Conservation (phyloP, 169 alveolate species). For the Eimeria zaria region DNA sequence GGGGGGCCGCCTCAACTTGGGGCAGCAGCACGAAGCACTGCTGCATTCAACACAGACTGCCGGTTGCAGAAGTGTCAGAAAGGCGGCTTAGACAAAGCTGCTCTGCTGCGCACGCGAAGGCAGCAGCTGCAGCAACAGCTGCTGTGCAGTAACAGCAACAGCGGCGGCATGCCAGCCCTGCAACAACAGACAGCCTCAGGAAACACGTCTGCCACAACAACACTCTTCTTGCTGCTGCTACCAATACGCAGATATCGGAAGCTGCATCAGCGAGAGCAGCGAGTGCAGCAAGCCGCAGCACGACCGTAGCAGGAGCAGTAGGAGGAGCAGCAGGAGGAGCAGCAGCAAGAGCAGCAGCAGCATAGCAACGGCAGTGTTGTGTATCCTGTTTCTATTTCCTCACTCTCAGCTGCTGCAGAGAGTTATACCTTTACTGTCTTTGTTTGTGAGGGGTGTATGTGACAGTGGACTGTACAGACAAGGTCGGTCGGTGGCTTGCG, state of each 20-base stretch:
- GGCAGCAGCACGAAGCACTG: too few relatives aligned
- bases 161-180: not conserved
- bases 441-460: not conserved
- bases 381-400: too few relatives aligned
- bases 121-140: not conserved
- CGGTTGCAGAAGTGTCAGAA: too few relatives aligned
- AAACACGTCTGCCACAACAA: not conserved
- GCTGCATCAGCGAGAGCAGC: not conserved
- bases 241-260: not conserved
- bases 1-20: not conserved
- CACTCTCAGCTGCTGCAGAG: too few relatives aligned
- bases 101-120: too few relatives aligned
- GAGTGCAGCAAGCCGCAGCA: too few relatives aligned
- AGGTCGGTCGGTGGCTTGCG: slow-evolving; percentile 13
- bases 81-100: too few relatives aligned
- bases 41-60: too few relatives aligned
- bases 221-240: not conserved
- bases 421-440: too few relatives aligned
- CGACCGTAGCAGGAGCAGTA: too few relatives aligned
- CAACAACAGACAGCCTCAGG: not conserved
- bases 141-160: not conserved
- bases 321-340: not conserved
- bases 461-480: not conserved
- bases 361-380: not conserved
- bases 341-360: not conserved